Evolutionary conservation across 768 basidiomycete genomes (phyloP).

Genomic region (Glaciozyma martinii): DNA sequence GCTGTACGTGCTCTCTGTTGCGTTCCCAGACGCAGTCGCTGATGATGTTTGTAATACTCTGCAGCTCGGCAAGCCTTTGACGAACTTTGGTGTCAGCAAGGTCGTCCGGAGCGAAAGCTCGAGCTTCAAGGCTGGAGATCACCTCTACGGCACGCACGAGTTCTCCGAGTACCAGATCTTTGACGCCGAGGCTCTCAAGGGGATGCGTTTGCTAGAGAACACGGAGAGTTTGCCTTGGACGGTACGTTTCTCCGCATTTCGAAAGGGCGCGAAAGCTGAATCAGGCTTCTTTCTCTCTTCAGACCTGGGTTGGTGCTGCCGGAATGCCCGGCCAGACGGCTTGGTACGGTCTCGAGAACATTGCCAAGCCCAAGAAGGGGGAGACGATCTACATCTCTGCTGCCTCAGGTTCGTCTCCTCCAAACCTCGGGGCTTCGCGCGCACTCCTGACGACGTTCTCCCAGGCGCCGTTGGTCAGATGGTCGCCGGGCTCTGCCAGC

Average conservation of each 20-base stretch:
- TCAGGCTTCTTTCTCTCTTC: background rate
- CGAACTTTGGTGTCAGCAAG: constrained; percentile 35
- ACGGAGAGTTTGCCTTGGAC: constrained; percentile 33
- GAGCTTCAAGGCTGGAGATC: constrained; percentile 30
- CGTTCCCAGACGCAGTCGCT: background rate
- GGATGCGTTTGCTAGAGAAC: constrained; percentile 31
- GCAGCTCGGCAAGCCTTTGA: constrained; percentile 21
- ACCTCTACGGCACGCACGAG: constrained; percentile 33
- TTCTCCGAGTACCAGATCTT: constrained; percentile 24
- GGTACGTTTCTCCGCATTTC: constrained; percentile 2
- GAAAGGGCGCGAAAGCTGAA: background rate
- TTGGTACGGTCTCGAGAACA: constrained; percentile 42
- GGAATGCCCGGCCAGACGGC: constrained; percentile 40
- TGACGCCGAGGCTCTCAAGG: constrained; percentile 12
- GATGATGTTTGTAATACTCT: background rate
- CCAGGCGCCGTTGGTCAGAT: constrained; percentile 55
- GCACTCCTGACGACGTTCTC: background rate
- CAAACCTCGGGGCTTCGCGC: background rate
- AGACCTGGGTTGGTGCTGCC: constrained; percentile 31
- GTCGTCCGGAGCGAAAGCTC: constrained; percentile 33
- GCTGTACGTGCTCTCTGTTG: constrained; percentile 24
- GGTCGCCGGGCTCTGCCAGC: constrained; percentile 45
- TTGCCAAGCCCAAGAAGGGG: constrained; percentile 46
- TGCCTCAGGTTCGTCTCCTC: constrained; percentile 26
- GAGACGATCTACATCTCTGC: constrained; percentile 44